Evolutionary conservation across 768 basidiomycete species (phyloP), one percentile per base, ranked within the genome.

Genomic region (Phylloporus sp.): DNA sequence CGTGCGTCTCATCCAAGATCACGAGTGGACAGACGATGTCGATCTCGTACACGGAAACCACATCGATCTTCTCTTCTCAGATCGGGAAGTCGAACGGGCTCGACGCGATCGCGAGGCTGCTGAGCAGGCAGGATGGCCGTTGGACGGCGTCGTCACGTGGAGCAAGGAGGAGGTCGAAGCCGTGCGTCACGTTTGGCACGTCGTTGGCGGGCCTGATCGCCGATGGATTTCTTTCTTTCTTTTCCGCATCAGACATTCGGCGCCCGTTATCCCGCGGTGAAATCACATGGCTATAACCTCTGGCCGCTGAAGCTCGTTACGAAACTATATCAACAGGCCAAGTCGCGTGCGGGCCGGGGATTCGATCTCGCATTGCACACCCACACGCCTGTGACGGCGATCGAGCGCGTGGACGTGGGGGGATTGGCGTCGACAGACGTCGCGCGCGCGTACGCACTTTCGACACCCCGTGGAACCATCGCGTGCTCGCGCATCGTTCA

Each of bases 291-390:
- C 0, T 64, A 81, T 59, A 92, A 89, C 53, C 64, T 90, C 22
- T 91, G 82, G 81, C 87, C 86, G 0, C 75, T 82, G 57, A 93
- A 92, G 57, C 72, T 90, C n/a, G 86, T 89, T 42, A 81, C 84
- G 1, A 69, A 77, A 36, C 64, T 89, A 8, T 88, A 76, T 55
- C 64, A 70, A 20, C 63, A 73, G 14, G 72, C 80, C 9, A 56
- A 60, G 35, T 52, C 52, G 11, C 44, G 51, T 22, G 58, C 68
- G 1, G 42, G 50, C 1, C 23, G 61, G 3, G 56, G 55, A 8
- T 63, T 79, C 43, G 56, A 72, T 7, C 69, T 93, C 11, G 55
- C 57, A 1, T 66, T 93, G 14, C 83, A 89, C 61, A 91, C 90
- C 0, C 76, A 76, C 52, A 88, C 90, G 0, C 84, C 86, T 0